Percentiles rank a stretch among this genome's conserved stretches.
phyloP scores from a whole-genome alignment of 495 filamentous ascomycete genomes.

The Podospora pseudopauciseta region DNA sequence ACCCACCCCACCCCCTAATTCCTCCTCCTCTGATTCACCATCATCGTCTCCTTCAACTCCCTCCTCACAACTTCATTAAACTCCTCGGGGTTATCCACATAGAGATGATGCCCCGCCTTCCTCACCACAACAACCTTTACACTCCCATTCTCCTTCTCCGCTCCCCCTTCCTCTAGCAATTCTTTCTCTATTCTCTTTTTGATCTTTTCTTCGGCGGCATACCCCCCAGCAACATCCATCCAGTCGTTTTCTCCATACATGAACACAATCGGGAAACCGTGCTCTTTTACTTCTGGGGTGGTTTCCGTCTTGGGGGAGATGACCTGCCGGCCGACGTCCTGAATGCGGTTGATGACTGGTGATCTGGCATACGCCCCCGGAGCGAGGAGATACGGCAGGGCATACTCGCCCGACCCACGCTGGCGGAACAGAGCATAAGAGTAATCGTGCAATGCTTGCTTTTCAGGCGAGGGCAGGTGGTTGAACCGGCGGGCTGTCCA shows the following conservation, averaged over 20 bases:
- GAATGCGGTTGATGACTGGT: conserved; percentile 81
- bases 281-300: conserved; percentile 50
- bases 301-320: conserved; percentile 38
- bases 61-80: conserved; percentile 74
- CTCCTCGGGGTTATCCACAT: conserved; percentile 83
- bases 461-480: conserved; percentile 76
- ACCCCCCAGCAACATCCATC: conserved; percentile 93
- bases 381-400: conserved; percentile 84
- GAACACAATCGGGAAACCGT: conserved; percentile 77
- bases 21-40: conserved; percentile 13
- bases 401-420: conserved; percentile 92
- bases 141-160: conserved; percentile 65
- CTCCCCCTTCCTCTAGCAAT: conserved; percentile 62
- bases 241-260: conserved; percentile 98
- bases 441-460: conserved; percentile 83
- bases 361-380: conserved; percentile 89
- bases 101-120: conserved; percentile 87
- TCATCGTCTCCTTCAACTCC: conserved; percentile 71
- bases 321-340: conserved; percentile 72
- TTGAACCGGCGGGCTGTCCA: conserved; percentile 93
- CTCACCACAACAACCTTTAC: conserved; percentile 82
- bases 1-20: not conserved
- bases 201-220: conserved; percentile 75
- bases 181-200: conserved; percentile 59
- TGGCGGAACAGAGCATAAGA: conserved; percentile 92